Evolutionary conservation across 306 rosid species (phyloP), one percentile per base, ranked within the genome.

Genomic region (Vicia villosa): DNA sequence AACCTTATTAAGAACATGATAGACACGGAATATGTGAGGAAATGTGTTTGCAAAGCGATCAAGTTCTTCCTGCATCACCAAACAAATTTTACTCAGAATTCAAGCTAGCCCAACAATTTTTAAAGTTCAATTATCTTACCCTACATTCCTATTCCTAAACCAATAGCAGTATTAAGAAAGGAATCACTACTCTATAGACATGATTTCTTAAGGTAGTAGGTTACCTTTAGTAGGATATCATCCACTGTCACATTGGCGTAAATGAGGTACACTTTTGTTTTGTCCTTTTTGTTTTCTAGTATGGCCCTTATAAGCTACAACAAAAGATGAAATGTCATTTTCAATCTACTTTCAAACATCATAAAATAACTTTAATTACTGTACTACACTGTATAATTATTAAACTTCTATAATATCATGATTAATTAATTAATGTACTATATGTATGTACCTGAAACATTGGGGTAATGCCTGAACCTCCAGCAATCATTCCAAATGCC

Each of bases 391-490:
- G 22, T 41, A 41, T 11, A 41, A 41, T 32, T 32, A 32, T 32
- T 6, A 32, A 32, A 3, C 8, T 34, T 34, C 8, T 8, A 34
- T 5, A 4, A 12, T 38, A n/a, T n/a, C n/a, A n/a, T n/a, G n/a
- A n/a, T n/a, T n/a, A n/a, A n/a, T n/a, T n/a, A n/a, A n/a, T n/a
- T n/a, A n/a, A n/a, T n/a, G n/a, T n/a, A n/a, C n/a, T n/a, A n/a
- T n/a, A n/a, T n/a, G n/a, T 34, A 34, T 41, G 36, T 78, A 87
- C 96, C 96, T 90, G 96, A 79, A 86, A 88, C 96, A 90, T 90
- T 20, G 96, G 95, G 65, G 96, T 90, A n/a, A 88, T 83, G 65
- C 96, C 96, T 17, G 95, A 74, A 30, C 95, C 95, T 66, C 96
- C 96, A 3, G 96, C 95, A 70, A 90, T 68, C 96, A 90, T 88